Base-by-base conservation (phyloP, 108 stramenopile genomes). In the Fragilariopsis cylindrus region DNA sequence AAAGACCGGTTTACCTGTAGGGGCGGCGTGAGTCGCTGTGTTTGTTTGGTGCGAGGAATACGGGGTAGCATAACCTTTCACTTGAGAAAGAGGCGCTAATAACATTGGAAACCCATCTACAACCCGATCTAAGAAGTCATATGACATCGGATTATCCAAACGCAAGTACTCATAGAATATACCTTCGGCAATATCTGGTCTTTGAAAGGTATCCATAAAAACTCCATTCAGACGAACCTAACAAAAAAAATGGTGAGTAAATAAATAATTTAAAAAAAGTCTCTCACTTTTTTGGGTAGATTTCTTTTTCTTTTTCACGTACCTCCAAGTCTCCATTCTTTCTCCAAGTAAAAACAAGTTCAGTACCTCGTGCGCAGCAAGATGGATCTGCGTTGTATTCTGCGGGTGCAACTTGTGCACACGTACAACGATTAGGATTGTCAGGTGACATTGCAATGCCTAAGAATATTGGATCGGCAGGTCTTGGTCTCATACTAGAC, bases 361-460 rank as follows among this genome's bases (percentile, higher is more conserved):
- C 92, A 3, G 92, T 96, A 9, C 95, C 95, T 69, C 95, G 67
- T 15, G 91, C 92, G 68, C 95, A 96, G 72, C 95, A 96, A 2
- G 76, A 57, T 30, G 89, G 86, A 64, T 93, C 87, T 48, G 92
- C 88, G 9, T 80, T 66, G 69, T 82, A 92, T 60, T 88, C 83
- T 49, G 68, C 78, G 11, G 95, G 95, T n/a, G 92, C 95, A 50
- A 67, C 70, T 71, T 91, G 90, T 6, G 90, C 90, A 80, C 95
- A 96, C 3, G 90, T 89, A 66, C 95, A 96, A 45, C 79, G 83
- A 70, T 85, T 85, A 0, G 90, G 85, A 78, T 93, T 92, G 18
- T 92, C 88, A 49, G 82, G 73, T 57, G 81, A 81, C 69, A 84
- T 69, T 19, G 93, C 88, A 52, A 81, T 83, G 66, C 79, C 60